Evolutionary conservation across 2,329 filamentous ascomycete genomes (phyloP).

Genomic region (Colletotrichum lini): DNA sequence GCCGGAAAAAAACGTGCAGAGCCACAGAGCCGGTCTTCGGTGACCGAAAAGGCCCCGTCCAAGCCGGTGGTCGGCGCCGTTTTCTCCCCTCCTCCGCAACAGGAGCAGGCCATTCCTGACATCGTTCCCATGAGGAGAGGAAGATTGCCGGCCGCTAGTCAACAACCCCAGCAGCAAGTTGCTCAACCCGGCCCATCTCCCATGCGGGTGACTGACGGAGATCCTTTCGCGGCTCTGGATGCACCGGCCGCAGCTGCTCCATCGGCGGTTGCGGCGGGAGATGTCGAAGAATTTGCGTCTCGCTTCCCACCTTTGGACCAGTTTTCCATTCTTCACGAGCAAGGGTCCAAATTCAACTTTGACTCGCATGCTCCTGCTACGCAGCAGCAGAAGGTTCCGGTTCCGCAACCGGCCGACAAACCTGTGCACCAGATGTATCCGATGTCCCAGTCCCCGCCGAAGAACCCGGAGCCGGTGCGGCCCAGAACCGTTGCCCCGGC

Average conservation of each 20-base stretch:
- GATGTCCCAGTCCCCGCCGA: slow-evolving; percentile 23
- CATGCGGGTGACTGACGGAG: slow-evolving; percentile 76
- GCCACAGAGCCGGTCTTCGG: slow-evolving; percentile 64
- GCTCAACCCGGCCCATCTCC: slow-evolving; percentile 77
- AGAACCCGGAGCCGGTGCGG: slow-evolving; percentile 27
- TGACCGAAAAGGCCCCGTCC: slow-evolving; percentile 66
- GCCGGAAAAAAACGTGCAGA: slow-evolving; percentile 75
- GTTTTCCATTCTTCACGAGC: slow-evolving; percentile 90
- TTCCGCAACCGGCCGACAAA: slow-evolving; percentile 79
- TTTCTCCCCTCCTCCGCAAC: slow-evolving; percentile 81
- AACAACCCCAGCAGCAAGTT: slow-evolving; percentile 54
- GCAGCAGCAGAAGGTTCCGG: slow-evolving; percentile 69
- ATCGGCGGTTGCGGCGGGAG: slow-evolving; percentile 51
- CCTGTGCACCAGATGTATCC: slow-evolving; percentile 89
- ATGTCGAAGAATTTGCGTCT: slow-evolving; percentile 84
- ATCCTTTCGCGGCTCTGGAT: slow-evolving; percentile 94
- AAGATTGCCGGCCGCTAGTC: slow-evolving; percentile 68
- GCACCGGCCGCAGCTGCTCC: slow-evolving; percentile 64
- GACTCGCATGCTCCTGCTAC: slow-evolving; percentile 68
- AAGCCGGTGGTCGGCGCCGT: slow-evolving; percentile 82
- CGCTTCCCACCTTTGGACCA: slow-evolving; percentile 94
- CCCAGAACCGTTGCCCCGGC: slow-evolving; percentile 44
- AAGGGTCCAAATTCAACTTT: slow-evolving; percentile 88
- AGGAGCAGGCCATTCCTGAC: slow-evolving; percentile 83
- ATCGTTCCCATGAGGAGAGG: slow-evolving; percentile 96